A percentile compares a stretch with the other conserved stretches of the same genome.
These are phyloP conservation scores for Fraxinus cuspidata DNA, from an alignment of 257 asterid species.

Conservation along the genomic window DNA sequence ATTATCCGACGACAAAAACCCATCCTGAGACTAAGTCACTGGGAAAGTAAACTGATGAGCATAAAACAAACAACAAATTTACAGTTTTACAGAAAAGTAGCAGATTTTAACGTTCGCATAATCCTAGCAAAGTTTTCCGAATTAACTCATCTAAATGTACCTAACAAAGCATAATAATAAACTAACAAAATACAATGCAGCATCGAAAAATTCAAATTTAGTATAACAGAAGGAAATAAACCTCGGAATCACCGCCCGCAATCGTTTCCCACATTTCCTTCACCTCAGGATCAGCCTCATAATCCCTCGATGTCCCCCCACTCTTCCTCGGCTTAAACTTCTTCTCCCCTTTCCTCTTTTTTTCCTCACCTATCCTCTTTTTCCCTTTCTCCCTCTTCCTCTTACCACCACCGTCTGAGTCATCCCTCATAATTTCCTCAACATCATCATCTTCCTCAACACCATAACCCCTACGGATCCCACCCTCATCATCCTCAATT, in stretches of 20 bases:
- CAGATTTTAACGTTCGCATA: not conserved
- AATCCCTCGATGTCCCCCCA: conserved; percentile 60
- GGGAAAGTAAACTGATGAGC: not conserved
- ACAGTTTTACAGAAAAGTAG: not conserved
- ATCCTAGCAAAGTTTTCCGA: not conserved
- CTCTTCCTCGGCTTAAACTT: conserved; percentile 53
- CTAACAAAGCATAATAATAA: not conserved
- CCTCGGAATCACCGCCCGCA: conserved; percentile 65
- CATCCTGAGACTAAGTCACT: not conserved
- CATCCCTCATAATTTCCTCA: conserved; percentile 53
- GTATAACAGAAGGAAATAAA: conserved; percentile 21
- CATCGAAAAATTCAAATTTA: conserved; percentile 5
- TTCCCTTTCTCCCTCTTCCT: conserved; percentile 36
- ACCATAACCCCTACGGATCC: conserved; percentile 25
- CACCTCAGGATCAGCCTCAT: conserved; percentile 82
- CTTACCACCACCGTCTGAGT: conserved; percentile 54
- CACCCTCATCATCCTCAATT: conserved; percentile 55
- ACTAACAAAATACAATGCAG: not conserved
- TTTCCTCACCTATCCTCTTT: conserved; percentile 47
- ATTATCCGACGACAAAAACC: not conserved
- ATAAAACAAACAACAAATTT: not conserved
- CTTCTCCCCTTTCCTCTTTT: conserved; percentile 51
- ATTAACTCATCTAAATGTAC: not conserved
- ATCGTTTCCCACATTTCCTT: conserved; percentile 98
- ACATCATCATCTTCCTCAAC: conserved; percentile 42